A percentile compares a stretch with the other conserved stretches of the same genome.
These are phyloP conservation scores for Coemansia biformis DNA, from an alignment of 192 early-diverging fungal species.

Conservation along the genomic window DNA sequence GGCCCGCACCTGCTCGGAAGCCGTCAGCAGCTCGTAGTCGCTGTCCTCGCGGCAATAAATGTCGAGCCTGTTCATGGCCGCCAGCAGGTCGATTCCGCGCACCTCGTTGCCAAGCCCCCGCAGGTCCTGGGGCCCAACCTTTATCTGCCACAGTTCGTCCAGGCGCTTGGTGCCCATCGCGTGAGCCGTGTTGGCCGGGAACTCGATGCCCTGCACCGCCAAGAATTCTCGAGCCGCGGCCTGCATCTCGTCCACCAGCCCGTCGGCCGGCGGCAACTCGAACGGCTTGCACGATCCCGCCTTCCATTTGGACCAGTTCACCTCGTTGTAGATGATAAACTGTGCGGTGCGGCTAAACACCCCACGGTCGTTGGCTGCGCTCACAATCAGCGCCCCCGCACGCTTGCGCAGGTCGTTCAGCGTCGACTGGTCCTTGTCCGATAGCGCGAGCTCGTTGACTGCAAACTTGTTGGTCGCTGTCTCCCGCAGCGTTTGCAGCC, in stretches of 20 bases:
- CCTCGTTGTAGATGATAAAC: slow-evolving; percentile 66
- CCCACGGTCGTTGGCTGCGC: slow-evolving; percentile 55
- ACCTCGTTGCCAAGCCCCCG: slow-evolving; percentile 21
- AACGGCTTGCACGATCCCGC: slow-evolving; percentile 68
- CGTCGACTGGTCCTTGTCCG: slow-evolving; percentile 51
- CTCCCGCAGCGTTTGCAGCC: slow-evolving; percentile 46
- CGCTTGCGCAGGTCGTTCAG: slow-evolving; percentile 49
- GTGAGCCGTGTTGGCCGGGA: background rate
- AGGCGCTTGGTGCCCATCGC: slow-evolving; percentile 24
- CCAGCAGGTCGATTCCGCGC: slow-evolving; percentile 16
- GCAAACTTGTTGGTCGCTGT: slow-evolving; percentile 58
- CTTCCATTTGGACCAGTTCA: slow-evolving; percentile 82
- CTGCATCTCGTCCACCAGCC: slow-evolving; percentile 40
- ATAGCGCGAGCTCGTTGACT: slow-evolving; percentile 39
- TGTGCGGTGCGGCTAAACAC: slow-evolving; percentile 62
- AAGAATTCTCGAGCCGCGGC: slow-evolving; percentile 22
- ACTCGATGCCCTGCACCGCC: slow-evolving; percentile 3
- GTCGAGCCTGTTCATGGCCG: slow-evolving; percentile 31
- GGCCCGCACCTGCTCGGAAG: slow-evolving; percentile 31
- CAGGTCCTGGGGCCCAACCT: slow-evolving; percentile 3
- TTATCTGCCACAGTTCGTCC: slow-evolving; percentile 21
- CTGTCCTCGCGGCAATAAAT: slow-evolving; percentile 40
- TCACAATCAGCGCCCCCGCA: slow-evolving; percentile 51
- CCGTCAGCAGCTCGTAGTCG: slow-evolving; percentile 46
- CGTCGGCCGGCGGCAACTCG: slow-evolving; percentile 51